phyloP scores from a whole-genome alignment of 345 rosid genomes.

The Anastatica hierochuntica region DNA sequence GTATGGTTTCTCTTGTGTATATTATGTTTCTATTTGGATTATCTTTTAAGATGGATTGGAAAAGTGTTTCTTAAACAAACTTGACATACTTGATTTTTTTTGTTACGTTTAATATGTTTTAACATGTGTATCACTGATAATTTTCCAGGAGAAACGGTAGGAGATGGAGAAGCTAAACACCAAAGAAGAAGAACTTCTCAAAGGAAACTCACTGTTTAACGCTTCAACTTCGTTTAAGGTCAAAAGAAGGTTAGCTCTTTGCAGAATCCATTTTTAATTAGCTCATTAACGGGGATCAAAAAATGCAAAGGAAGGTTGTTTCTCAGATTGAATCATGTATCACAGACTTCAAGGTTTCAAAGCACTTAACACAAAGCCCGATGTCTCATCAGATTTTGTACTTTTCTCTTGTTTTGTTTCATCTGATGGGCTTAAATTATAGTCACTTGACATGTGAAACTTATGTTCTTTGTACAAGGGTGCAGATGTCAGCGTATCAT shows the following conservation, averaged over 20 bases:
- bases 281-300: too few relatives aligned
- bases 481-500: too few relatives aligned
- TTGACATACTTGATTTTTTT: not conserved
- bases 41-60: not conserved
- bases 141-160: constrained; percentile 53
- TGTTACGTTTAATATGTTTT: not conserved
- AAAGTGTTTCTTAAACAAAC: not conserved
- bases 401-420: too few relatives aligned
- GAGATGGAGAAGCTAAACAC: constrained; percentile 75
- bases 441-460: too few relatives aligned
- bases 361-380: too few relatives aligned
- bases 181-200: constrained; percentile 88
- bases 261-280: too few relatives aligned
- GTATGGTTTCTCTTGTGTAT: constrained; percentile 25
- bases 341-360: too few relatives aligned
- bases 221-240: constrained; percentile 63
- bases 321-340: too few relatives aligned
- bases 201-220: constrained; percentile 82
- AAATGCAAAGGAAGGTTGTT: too few relatives aligned
- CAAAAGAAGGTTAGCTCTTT: constrained; percentile 58
- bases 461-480: too few relatives aligned
- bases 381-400: too few relatives aligned
- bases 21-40: not conserved
- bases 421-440: too few relatives aligned
- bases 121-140: not conserved